A percentile compares a stretch with the other conserved stretches of the same genome.
phyloP scores from a whole-genome alignment of 768 basidiomycete genomes.

The Tricholoma bakamatsutake region DNA sequence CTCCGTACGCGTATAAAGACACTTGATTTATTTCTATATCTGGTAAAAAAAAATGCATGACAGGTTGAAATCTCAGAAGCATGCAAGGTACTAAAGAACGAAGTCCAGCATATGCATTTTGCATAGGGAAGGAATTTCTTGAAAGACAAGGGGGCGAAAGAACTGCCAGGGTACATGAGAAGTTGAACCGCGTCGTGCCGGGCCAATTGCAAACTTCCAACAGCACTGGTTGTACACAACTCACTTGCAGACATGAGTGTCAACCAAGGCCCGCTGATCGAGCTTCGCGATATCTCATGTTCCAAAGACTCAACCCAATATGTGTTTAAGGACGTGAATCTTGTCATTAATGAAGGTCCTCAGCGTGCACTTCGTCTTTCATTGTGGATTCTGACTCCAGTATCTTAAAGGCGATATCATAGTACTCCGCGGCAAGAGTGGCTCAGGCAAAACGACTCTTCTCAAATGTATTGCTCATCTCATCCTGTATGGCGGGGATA shows the following conservation, averaged over 20 bases:
- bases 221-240: not conserved
- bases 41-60: too few species aligned
- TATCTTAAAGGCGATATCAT: constrained; percentile 55
- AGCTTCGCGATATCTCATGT: constrained; percentile 47
- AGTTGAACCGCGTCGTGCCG: too few species aligned
- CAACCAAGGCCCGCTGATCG: constrained; percentile 33
- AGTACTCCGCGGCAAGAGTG: constrained; percentile 74
- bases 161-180: too few species aligned
- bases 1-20: too few species aligned
- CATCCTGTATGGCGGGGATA: constrained; percentile 59
- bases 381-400: not conserved
- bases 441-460: constrained; percentile 76
- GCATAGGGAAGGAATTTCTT: too few species aligned
- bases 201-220: too few species aligned
- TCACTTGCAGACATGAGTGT: not conserved
- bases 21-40: too few species aligned
- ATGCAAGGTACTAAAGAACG: too few species aligned
- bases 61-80: too few species aligned
- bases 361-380: not conserved
- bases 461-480: constrained; percentile 83
- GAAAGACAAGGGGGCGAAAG: too few species aligned
- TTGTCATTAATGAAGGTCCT: constrained; percentile 53
- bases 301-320: constrained; percentile 33
- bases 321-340: constrained; percentile 56
- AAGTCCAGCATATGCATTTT: too few species aligned